Conservation (phyloP, 2,329 filamentous ascomycete genomes). For the Curvularia hawaiiensis region DNA sequence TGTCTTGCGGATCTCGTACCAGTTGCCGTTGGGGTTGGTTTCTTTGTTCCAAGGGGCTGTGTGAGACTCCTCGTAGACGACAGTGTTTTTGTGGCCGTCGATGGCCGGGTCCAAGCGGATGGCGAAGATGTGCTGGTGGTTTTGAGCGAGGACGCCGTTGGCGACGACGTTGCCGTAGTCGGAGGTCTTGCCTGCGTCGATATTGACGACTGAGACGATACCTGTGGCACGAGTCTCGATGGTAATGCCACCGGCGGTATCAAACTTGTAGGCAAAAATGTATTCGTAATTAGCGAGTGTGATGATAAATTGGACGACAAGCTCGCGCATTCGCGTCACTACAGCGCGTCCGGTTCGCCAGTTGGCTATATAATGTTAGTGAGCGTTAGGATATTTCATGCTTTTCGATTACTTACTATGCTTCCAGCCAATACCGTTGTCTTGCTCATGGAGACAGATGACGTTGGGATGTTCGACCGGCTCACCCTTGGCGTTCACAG, state of each 20-base stretch:
- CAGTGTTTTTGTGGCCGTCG: conserved; percentile 60
- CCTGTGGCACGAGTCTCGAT: conserved; percentile 70
- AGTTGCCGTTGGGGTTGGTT: conserved; percentile 67
- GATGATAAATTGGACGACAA: conserved; percentile 71
- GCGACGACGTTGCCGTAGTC: conserved; percentile 67
- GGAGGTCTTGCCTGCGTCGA: conserved; percentile 60
- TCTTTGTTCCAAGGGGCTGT: conserved; percentile 55
- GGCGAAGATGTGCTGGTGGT: conserved; percentile 72
- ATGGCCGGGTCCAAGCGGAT: conserved; percentile 65
- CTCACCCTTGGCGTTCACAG: conserved; percentile 60
- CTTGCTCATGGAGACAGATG: conserved; percentile 72
- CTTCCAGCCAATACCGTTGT: conserved; percentile 63
- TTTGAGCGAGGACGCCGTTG: conserved; percentile 68
- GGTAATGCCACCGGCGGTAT: conserved; percentile 65
- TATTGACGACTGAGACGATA: conserved; percentile 66
- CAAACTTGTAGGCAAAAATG: conserved; percentile 68
- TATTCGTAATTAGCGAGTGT: conserved; percentile 76
- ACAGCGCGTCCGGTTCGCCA: conserved; percentile 67
- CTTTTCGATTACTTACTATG: conserved; percentile 2
- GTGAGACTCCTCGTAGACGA: conserved; percentile 61
- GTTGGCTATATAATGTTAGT: conserved; percentile 48
- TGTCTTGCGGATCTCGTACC: conserved; percentile 61
- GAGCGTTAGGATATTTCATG: not conserved
- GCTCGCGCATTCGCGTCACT: conserved; percentile 64
- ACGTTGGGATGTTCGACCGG: conserved; percentile 63